Evolutionary conservation across 768 basidiomycete genomes (phyloP).

Genomic region (Leccinum sublutescens): DNA sequence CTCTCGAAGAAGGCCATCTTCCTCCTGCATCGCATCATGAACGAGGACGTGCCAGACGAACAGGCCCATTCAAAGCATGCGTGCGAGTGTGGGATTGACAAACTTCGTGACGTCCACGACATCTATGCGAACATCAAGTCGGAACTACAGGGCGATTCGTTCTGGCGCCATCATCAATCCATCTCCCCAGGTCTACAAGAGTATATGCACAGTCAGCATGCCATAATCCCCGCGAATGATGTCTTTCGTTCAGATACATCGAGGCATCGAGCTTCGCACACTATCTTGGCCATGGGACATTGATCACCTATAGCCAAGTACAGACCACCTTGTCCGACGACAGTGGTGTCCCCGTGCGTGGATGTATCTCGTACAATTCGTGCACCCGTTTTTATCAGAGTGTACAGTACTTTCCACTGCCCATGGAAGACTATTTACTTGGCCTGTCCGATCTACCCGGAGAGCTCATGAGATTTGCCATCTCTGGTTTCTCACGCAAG

Average conservation of each 20-base stretch:
- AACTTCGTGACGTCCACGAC: constrained; percentile 62
- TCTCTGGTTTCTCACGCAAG: constrained; percentile 70
- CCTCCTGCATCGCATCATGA: constrained; percentile 74
- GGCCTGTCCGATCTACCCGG: constrained; percentile 95
- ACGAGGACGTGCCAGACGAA: constrained; percentile 36
- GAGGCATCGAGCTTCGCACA: constrained; percentile 89
- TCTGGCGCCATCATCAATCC: constrained; percentile 76
- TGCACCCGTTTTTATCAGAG: constrained; percentile 5
- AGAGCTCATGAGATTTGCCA: constrained; percentile 95
- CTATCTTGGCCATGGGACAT: constrained; percentile 67
- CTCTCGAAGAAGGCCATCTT: constrained; percentile 94
- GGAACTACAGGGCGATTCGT: constrained; percentile 65
- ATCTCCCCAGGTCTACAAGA: constrained; percentile 87
- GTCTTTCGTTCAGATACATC: constrained; percentile 55
- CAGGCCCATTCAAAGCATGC: constrained; percentile 41
- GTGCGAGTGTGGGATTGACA: constrained; percentile 50
- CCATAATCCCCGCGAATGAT: constrained; percentile 15
- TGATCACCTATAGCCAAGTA: constrained; percentile 69
- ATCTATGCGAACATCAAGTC: constrained; percentile 60
- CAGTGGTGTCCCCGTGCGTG: constrained; percentile 62
- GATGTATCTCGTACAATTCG: constrained; percentile 2
- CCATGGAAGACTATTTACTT: constrained; percentile 83
- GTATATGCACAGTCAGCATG: constrained; percentile 16
- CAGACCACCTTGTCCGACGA: constrained; percentile 62
- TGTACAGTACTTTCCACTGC: constrained; percentile 71